Percentiles rank a stretch among this genome's conserved stretches.
phyloP scores from a whole-genome alignment of 2,329 filamentous ascomycete genomes.

The Ceratocystis huliohia region DNA sequence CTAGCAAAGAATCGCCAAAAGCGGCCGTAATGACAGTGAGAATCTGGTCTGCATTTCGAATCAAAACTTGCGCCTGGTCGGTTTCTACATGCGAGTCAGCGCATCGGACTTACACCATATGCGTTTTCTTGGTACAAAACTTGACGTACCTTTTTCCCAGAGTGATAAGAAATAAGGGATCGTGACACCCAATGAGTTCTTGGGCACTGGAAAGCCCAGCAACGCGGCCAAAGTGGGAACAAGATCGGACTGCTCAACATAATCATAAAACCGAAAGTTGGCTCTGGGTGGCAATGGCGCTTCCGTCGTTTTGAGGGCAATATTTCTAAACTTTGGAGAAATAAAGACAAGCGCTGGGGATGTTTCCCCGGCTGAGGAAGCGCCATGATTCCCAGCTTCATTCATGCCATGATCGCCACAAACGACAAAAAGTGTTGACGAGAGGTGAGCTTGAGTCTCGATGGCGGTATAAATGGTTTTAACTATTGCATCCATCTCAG shows the following conservation, averaged over 20 bases:
- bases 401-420: constrained; percentile 99
- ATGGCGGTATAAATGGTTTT: constrained; percentile 64
- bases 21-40: constrained; percentile 62
- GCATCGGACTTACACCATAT: too few relatives aligned
- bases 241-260: constrained; percentile 87
- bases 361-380: constrained; percentile 85
- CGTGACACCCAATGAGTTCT: constrained; percentile 81
- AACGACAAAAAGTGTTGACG: constrained; percentile 69
- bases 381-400: constrained; percentile 91
- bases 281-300: constrained; percentile 47
- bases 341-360: constrained; percentile 86
- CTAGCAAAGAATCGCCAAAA: constrained; percentile 39
- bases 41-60: constrained; percentile 71
- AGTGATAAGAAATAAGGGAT: constrained; percentile 67
- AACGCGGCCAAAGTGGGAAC: constrained; percentile 78
- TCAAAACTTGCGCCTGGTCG: constrained; percentile 55
- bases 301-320: constrained; percentile 32
- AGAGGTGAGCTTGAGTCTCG: constrained; percentile 53
- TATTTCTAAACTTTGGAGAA: constrained; percentile 60
- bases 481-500: constrained; percentile 83
- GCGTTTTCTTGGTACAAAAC: neutral
- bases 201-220: constrained; percentile 74
- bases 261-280: constrained; percentile 72
- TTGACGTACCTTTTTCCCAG: constrained; percentile 50
- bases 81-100: constrained; percentile 25